Conservation (phyloP, 2,329 filamentous ascomycete genomes). For the Lomentospora prolificans region DNA sequence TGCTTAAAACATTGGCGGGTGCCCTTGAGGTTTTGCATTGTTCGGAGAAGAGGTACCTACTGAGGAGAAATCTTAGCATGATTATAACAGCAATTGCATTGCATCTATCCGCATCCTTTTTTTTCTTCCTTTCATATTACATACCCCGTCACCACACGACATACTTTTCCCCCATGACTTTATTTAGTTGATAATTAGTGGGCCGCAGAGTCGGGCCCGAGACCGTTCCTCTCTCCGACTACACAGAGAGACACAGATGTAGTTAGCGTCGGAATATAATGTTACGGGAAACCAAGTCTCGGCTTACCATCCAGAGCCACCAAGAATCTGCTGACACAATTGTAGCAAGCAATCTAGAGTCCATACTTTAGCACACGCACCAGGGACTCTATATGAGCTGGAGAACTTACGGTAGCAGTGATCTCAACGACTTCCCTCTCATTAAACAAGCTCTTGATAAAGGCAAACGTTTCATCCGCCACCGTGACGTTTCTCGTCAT, state of each 20-base stretch:
- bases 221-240: slow-evolving; percentile 50
- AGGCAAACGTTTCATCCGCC: slow-evolving; percentile 55
- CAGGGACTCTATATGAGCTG: background rate
- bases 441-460: slow-evolving; percentile 49
- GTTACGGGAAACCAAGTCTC: background rate
- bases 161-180: background rate
- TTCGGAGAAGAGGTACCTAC: background rate
- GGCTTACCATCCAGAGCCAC: slow-evolving; percentile 67
- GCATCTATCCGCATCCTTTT: background rate
- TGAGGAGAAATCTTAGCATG: background rate
- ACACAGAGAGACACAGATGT: background rate
- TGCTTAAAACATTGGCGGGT: background rate
- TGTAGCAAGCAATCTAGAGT: slow-evolving; percentile 57
- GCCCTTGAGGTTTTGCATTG: background rate
- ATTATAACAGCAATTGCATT: background rate
- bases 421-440: slow-evolving; percentile 73
- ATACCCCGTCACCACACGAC: background rate
- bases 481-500: slow-evolving; percentile 72
- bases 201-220: slow-evolving; percentile 33
- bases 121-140: background rate
- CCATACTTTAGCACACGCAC: slow-evolving; percentile 12
- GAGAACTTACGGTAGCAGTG: slow-evolving; percentile 53
- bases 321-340: slow-evolving; percentile 75
- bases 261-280: background rate
- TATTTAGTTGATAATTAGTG: slow-evolving; percentile 20